phyloP scores from a whole-genome alignment of 176 grass and related monocot species.

The Luzula sylvatica region DNA sequence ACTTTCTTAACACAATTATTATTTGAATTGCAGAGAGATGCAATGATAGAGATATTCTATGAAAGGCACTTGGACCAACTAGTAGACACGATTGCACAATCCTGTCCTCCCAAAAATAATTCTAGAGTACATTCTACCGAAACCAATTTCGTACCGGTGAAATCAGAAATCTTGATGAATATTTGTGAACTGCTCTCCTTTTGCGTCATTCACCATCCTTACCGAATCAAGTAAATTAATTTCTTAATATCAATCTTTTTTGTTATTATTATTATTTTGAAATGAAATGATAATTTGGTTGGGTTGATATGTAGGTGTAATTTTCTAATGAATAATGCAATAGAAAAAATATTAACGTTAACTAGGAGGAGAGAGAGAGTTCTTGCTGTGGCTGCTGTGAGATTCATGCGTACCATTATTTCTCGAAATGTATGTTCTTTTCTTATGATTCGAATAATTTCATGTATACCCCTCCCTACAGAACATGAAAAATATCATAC shows the following conservation, averaged over 20 bases:
- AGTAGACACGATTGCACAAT: constrained; percentile 58
- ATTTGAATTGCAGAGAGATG: constrained; percentile 46
- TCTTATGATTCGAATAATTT: neutral
- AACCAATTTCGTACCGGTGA: constrained; percentile 26
- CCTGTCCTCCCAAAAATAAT: constrained; percentile 33
- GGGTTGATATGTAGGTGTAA: constrained; percentile 36
- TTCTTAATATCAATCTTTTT: neutral
- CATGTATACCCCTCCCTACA: too few species aligned
- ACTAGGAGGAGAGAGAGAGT: constrained; percentile 51
- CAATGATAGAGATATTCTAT: constrained; percentile 48
- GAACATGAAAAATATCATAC: too few species aligned
- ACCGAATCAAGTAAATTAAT: constrained; percentile 60
- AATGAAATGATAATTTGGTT: constrained; percentile 2
- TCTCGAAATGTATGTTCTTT: constrained; percentile 51
- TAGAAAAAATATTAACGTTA: constrained; percentile 75
- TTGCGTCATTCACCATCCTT: constrained; percentile 55
- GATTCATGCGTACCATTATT: constrained; percentile 64
- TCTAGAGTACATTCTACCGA: constrained; percentile 8
- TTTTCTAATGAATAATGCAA: constrained; percentile 50
- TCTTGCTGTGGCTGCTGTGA: constrained; percentile 71
- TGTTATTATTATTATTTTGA: neutral
- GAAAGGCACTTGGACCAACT: constrained; percentile 62
- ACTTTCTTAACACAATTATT: constrained; percentile 13
- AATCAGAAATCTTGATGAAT: constrained; percentile 57
- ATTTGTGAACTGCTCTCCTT: constrained; percentile 82